Evolutionary conservation across 2,329 filamentous ascomycete species (phyloP).

Genomic region (Fusarium sublunatum): DNA sequence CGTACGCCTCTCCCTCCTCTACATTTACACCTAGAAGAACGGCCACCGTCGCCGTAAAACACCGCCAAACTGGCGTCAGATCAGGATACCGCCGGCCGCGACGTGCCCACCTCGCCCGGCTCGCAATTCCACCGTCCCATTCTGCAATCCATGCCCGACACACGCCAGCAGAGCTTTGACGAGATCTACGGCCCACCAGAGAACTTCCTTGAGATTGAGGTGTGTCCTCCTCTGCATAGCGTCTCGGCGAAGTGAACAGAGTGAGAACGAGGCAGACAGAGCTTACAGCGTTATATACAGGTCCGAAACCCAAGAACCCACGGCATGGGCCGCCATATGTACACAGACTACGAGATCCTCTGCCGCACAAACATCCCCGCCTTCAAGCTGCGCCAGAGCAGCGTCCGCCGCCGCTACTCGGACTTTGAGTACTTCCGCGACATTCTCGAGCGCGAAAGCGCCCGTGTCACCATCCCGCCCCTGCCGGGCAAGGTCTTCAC

Average conservation of each 20-base stretch:
- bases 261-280: neutral
- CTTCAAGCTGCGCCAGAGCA: slow-evolving; percentile 92
- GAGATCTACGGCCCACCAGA: slow-evolving; percentile 99
- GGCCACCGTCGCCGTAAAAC: slow-evolving; percentile 2
- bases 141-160: slow-evolving; percentile 75
- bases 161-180: slow-evolving; percentile 94
- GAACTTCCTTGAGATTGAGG: slow-evolving; percentile 99
- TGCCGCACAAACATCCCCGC: slow-evolving; percentile 98
- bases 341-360: slow-evolving; percentile 98
- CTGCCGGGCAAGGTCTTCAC: slow-evolving; percentile 98
- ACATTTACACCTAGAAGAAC: neutral
- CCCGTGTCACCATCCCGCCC: slow-evolving; percentile 93
- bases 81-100: slow-evolving; percentile 50
- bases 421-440: slow-evolving; percentile 99
- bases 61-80: slow-evolving; percentile 59
- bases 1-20: too few species aligned
- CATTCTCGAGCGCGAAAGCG: slow-evolving; percentile 94
- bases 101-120: slow-evolving; percentile 47
- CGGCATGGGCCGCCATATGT: slow-evolving; percentile 94
- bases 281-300: slow-evolving; percentile 58
- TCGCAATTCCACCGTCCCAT: slow-evolving; percentile 61
- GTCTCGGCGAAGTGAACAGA: neutral
- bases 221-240: slow-evolving; percentile 52
- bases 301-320: slow-evolving; percentile 94
- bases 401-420: slow-evolving; percentile 92